A percentile compares a stretch with the other conserved stretches of the same genome.
Evolutionary conservation across 371 early-diverging fungal genomes (phyloP).

Genomic region (Fennellomyces sp.): DNA sequence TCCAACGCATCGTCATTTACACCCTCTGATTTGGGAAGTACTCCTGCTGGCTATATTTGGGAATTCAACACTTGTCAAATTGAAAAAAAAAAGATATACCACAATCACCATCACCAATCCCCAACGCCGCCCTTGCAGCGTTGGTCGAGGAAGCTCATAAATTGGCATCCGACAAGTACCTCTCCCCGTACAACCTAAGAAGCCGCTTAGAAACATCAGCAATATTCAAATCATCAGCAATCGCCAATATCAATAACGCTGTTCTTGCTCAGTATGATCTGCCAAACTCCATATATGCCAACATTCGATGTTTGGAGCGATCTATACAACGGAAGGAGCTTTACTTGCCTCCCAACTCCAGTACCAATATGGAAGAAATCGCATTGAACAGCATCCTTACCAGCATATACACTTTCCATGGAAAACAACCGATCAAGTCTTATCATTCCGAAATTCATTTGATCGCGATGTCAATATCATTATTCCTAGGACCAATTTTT

Average conservation of each 20-base stretch:
- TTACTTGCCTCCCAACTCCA: slow-evolving; percentile 1
- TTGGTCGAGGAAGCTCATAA: background rate
- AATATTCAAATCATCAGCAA: too few species aligned
- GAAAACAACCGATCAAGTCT: background rate
- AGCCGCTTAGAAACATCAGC: background rate
- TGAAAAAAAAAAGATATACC: background rate
- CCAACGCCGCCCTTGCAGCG: background rate
- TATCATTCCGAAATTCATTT: slow-evolving; percentile 1
- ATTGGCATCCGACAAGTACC: background rate
- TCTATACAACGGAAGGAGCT: background rate
- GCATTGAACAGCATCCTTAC: background rate
- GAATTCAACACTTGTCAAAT: background rate
- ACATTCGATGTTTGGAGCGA: background rate
- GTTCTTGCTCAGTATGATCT: background rate
- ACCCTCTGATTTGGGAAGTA: background rate
- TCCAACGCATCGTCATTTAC: background rate
- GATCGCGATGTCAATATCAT: background rate
- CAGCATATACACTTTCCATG: slow-evolving; percentile 1
- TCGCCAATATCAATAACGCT: background rate
- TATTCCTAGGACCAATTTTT: background rate
- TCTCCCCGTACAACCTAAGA: background rate
- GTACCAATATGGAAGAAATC: background rate
- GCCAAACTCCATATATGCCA: background rate
- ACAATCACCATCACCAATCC: background rate
- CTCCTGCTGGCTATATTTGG: background rate